A percentile compares a stretch with the other conserved stretches of the same genome.
Evolutionary conservation across 768 basidiomycete species (phyloP).

Genomic region (Lactarius deliciosus): DNA sequence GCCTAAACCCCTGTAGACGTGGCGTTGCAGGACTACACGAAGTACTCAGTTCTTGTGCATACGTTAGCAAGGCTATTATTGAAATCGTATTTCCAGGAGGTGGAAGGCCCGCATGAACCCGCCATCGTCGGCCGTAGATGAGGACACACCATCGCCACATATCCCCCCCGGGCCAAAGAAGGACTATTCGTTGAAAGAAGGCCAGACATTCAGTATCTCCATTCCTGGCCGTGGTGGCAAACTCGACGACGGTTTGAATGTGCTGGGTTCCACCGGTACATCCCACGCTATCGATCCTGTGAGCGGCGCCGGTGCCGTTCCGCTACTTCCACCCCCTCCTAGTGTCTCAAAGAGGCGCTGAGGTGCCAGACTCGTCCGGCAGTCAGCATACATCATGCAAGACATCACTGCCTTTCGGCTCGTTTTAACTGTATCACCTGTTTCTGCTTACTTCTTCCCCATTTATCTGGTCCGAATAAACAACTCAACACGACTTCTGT

Average conservation of each 20-base stretch:
- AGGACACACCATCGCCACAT: constrained; percentile 53
- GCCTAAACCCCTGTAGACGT: constrained; percentile 52
- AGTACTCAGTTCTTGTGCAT: constrained; percentile 44
- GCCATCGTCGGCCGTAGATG: constrained; percentile 52
- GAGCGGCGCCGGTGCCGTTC: constrained; percentile 46
- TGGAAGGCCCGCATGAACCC: constrained; percentile 26
- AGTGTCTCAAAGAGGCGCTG: constrained; percentile 52
- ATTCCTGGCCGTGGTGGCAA: constrained; percentile 74
- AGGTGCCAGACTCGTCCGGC: neutral
- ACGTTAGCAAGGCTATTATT: neutral
- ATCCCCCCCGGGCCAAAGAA: constrained; percentile 80
- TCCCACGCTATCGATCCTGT: constrained; percentile 21
- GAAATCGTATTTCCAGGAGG: constrained; percentile 1
- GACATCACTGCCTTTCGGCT: neutral
- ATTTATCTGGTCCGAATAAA: neutral
- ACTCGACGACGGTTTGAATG: constrained; percentile 38
- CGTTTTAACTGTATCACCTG: neutral
- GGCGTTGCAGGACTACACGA: constrained; percentile 82
- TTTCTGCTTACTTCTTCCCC: neutral
- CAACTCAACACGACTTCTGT: neutral
- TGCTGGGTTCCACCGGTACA: constrained; percentile 30
- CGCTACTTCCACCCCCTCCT: constrained; percentile 84
- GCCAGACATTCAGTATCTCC: constrained; percentile 89
- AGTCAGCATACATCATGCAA: neutral
- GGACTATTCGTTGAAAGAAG: constrained; percentile 92